These are phyloP conservation scores for Cynara cardunculus DNA, from an alignment of 129 eudicot species.

Conservation along the genomic window DNA sequence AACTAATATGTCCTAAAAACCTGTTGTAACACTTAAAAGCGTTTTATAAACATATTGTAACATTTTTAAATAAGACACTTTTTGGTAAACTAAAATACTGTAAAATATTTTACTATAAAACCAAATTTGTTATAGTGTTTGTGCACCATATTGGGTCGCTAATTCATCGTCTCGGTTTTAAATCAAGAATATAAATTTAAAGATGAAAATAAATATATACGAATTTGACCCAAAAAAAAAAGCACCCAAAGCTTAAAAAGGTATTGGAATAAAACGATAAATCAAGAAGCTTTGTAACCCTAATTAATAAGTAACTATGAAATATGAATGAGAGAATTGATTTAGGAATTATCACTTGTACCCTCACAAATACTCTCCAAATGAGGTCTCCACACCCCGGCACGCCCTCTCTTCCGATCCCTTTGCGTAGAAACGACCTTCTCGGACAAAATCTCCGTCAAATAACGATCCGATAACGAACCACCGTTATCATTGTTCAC, in stretches of 20 bases:
- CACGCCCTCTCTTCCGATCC: constrained; percentile 57
- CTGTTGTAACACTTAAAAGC: too few species aligned
- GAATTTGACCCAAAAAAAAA: neutral
- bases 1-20: too few species aligned
- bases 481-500: neutral
- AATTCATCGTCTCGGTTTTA: neutral
- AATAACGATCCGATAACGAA: constrained; percentile 39
- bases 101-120: too few species aligned
- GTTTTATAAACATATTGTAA: too few species aligned
- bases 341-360: neutral
- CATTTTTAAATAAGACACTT: too few species aligned
- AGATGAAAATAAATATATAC: neutral
- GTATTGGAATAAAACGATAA: neutral
- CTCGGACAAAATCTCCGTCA: constrained; percentile 53
- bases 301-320: neutral
- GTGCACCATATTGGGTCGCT: neutral
- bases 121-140: too few species aligned
- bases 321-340: neutral
- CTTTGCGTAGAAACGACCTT: constrained; percentile 17
- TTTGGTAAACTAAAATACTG: too few species aligned
- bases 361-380: constrained; percentile 63
- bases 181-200: neutral
- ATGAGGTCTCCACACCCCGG: constrained; percentile 67
- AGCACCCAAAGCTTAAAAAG: neutral
- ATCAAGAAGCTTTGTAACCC: neutral